These are phyloP conservation scores for Trypanosomatidae sp. DNA, from an alignment of 208 protist species.

Conservation along the genomic window DNA sequence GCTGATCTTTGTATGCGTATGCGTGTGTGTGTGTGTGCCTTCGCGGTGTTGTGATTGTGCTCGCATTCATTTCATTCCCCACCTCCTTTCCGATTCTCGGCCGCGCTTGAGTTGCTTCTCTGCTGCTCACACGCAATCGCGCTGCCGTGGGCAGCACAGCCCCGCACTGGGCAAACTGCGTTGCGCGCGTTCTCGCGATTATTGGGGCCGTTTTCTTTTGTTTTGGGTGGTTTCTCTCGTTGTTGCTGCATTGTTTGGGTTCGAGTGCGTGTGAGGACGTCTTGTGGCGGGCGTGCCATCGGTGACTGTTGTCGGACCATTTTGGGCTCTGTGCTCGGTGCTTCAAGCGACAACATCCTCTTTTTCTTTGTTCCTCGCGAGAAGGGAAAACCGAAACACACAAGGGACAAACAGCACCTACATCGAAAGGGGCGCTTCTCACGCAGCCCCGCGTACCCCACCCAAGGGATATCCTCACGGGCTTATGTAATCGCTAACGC, in stretches of 20 bases:
- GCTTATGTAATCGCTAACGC: neutral
- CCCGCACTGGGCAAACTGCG: neutral
- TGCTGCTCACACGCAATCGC: neutral
- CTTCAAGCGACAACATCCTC: neutral
- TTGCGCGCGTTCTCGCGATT: too few relatives aligned
- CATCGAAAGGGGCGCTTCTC: neutral
- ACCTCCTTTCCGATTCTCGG: neutral
- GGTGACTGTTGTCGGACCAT: neutral
- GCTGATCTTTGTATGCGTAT: neutral
- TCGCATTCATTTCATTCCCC: neutral
- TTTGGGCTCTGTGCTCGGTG: neutral
- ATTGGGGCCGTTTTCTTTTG: neutral
- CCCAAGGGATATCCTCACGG: neutral
- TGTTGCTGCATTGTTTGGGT: neutral
- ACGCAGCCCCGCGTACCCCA: neutral
- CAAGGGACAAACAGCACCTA: too few relatives aligned
- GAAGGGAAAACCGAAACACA: neutral
- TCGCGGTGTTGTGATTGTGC: neutral
- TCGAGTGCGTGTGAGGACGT: neutral
- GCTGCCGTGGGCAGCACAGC: neutral
- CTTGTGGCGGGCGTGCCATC: neutral
- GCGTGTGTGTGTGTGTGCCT: constrained; percentile 5
- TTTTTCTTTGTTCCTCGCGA: neutral
- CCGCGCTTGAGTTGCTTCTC: neutral
- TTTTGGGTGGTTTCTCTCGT: neutral